These are phyloP conservation scores for Solanum rostratum DNA, from an alignment of 257 asterid species.

Conservation along the genomic window DNA sequence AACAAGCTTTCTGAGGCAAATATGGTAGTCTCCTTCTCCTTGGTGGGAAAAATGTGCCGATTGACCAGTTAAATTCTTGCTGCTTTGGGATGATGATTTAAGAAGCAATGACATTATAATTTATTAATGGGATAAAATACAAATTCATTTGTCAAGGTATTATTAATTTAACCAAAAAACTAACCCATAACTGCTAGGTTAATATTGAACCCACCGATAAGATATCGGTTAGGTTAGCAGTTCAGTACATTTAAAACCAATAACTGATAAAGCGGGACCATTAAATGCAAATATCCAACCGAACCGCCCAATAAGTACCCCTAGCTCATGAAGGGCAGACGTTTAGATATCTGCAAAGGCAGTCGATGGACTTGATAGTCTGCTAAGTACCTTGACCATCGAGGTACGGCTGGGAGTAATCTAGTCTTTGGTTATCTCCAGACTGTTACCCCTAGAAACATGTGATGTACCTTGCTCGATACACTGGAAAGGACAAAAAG, in stretches of 20 bases:
- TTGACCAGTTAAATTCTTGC: constrained; percentile 57
- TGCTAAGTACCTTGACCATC: background rate
- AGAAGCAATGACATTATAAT: background rate
- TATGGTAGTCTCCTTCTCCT: constrained; percentile 33
- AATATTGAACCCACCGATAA: background rate
- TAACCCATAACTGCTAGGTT: background rate
- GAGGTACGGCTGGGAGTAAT: background rate
- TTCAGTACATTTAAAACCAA: background rate
- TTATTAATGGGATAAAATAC: background rate
- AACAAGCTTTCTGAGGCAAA: constrained; percentile 50
- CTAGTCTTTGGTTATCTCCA: constrained; percentile 5
- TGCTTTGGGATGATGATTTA: constrained; percentile 36
- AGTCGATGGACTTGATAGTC: background rate
- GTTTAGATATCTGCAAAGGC: background rate
- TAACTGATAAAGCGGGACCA: background rate
- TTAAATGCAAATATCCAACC: background rate
- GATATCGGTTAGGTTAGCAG: background rate
- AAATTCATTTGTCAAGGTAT: background rate
- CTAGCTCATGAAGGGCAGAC: background rate
- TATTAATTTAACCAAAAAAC: background rate
- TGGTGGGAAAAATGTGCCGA: constrained; percentile 65
- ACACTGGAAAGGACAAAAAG: constrained; percentile 30
- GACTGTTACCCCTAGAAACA: constrained; percentile 18
- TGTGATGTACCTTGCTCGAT: constrained; percentile 66
- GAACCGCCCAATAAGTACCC: background rate